A percentile compares a stretch with the other conserved stretches of the same genome.
phyloP scores from a whole-genome alignment of 768 basidiomycete genomes.

The Artomyces pyxidatus region DNA sequence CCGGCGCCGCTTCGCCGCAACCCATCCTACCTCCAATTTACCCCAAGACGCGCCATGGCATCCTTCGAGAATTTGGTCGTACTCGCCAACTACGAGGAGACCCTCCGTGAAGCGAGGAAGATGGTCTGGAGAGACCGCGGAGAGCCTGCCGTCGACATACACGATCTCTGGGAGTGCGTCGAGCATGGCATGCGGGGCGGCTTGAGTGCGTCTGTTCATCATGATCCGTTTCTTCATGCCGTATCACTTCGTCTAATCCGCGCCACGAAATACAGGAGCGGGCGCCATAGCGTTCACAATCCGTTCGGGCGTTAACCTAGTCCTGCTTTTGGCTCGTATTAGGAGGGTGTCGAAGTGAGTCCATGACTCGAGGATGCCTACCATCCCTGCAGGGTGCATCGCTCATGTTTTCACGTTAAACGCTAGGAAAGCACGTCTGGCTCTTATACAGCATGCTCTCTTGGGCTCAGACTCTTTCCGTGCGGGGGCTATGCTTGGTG shows the following conservation, averaged over 20 bases:
- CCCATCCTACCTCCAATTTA: conserved; percentile 39
- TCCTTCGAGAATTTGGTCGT: conserved; percentile 83
- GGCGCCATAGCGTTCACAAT: conserved; percentile 74
- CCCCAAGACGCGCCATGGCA: conserved; percentile 50
- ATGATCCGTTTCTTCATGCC: conserved; percentile 1
- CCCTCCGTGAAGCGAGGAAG: conserved; percentile 61
- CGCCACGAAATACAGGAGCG: conserved; percentile 70
- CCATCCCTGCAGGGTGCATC: background rate
- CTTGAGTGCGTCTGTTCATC: conserved; percentile 44
- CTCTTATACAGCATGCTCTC: conserved; percentile 70
- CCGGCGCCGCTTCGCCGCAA: background rate
- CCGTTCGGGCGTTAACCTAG: conserved; percentile 75
- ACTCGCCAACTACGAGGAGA: conserved; percentile 77
- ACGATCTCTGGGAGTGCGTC: conserved; percentile 55
- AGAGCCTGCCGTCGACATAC: conserved; percentile 62
- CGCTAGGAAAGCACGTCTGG: conserved; percentile 57
- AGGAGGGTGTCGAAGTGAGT: conserved; percentile 58
- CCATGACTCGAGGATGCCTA: background rate
- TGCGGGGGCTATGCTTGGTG: conserved; percentile 85
- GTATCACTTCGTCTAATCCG: too few relatives aligned
- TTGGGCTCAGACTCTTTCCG: conserved; percentile 78
- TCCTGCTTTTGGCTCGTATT: conserved; percentile 68
- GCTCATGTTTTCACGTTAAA: background rate
- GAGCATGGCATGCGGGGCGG: conserved; percentile 67
- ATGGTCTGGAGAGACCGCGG: conserved; percentile 80